Percentiles rank a stretch among this genome's conserved stretches.
These are phyloP conservation scores for Haberlea rhodopensis DNA, from an alignment of 257 asterid species.

Conservation along the genomic window DNA sequence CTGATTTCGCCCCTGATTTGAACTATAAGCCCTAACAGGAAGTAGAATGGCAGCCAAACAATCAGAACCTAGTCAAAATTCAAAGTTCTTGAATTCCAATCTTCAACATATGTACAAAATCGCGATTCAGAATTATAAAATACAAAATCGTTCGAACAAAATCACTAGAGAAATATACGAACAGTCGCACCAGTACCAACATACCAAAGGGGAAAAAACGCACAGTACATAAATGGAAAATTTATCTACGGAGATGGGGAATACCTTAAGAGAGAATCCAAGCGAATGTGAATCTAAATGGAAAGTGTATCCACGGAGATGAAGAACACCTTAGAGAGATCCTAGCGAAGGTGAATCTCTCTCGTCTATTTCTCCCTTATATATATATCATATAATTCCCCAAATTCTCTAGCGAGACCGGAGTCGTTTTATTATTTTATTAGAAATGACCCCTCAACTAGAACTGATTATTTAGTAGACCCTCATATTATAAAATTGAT, in stretches of 20 bases:
- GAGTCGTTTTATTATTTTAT: too few species aligned
- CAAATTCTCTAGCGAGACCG: too few species aligned
- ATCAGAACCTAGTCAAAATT: too few species aligned
- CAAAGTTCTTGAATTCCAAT: too few species aligned
- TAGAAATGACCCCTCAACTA: too few species aligned
- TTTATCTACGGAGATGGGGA: not conserved
- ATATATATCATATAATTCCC: too few species aligned
- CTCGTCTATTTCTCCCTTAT: not conserved
- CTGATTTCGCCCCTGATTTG: too few species aligned
- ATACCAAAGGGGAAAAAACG: not conserved
- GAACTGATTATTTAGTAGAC: not conserved
- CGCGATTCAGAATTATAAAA: not conserved
- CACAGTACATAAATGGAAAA: not conserved
- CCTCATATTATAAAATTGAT: too few species aligned
- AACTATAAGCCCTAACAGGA: constrained; percentile 15
- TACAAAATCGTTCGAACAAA: not conserved
- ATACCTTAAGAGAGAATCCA: not conserved
- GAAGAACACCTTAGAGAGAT: too few species aligned
- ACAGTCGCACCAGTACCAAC: not conserved
- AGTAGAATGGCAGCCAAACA: constrained; percentile 5
- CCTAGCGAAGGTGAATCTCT: too few species aligned
- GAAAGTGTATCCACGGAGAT: too few species aligned
- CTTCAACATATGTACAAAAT: too few species aligned
- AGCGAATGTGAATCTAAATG: not conserved
- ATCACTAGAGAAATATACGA: not conserved